phyloP scores from a whole-genome alignment of 2,329 filamentous ascomycete species.

The Alternaria arborescens region DNA sequence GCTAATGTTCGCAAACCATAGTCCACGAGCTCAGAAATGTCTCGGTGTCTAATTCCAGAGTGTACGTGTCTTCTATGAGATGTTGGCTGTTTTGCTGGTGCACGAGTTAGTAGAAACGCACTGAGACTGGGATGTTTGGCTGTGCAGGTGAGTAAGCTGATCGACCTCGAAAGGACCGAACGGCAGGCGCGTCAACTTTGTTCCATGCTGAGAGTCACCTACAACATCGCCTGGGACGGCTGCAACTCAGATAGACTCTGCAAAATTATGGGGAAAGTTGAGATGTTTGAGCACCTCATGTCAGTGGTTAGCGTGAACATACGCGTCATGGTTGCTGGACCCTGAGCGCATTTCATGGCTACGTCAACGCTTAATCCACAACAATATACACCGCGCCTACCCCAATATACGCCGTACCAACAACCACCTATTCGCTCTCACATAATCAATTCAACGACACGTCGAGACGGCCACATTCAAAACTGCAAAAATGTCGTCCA shows the following conservation, averaged over 20 bases:
- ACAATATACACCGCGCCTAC: neutral
- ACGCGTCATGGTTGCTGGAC: neutral
- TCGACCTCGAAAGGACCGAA: neutral
- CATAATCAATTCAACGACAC: neutral
- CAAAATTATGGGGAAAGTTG: neutral
- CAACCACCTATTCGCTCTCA: neutral
- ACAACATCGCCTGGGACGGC: neutral
- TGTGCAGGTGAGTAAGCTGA: neutral
- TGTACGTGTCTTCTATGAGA: neutral
- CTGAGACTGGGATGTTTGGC: neutral
- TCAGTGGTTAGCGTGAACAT: neutral
- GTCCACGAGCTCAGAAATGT: neutral
- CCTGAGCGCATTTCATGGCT: neutral
- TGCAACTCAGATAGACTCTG: too few relatives aligned
- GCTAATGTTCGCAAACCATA: neutral
- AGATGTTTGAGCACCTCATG: neutral
- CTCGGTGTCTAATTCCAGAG: too few relatives aligned
- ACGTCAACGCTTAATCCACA: neutral
- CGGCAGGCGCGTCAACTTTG: too few relatives aligned
- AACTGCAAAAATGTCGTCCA: constrained; percentile 25
- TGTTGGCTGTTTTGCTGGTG: neutral
- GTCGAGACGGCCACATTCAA: too few relatives aligned
- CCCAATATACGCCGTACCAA: neutral
- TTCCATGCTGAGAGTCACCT: neutral
- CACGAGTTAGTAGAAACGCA: neutral